Base-by-base conservation (phyloP, 2,329 filamentous ascomycete species). In the Fusarium tuaranense region DNA sequence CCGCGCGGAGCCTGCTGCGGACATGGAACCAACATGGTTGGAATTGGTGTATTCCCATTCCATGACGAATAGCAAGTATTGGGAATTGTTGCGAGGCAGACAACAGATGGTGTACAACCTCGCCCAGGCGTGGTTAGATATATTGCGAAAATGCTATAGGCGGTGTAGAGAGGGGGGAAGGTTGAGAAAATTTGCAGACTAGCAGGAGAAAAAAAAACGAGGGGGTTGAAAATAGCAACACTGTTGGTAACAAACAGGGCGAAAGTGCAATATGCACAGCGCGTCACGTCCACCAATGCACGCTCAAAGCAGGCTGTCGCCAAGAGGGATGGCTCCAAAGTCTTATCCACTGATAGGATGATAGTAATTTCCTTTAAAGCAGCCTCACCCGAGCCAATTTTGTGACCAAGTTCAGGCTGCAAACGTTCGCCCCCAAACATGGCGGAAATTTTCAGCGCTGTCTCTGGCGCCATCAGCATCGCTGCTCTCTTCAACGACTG, bases 401-500 rank as follows among this genome's bases (percentile, higher is more conserved):
- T 27, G 16, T 1, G 2, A 3, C 0, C 22, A 51, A 51, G 1
- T 51, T 12, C 8, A 27, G 22, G 5, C 8, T 18, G 5, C 1
- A 2, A 10, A 10, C 22, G 7, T 18, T 27, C 30, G 25, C 25
- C 8, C 1, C 2, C 39, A 20, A 27, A 12, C 2, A 70, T 72
- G 53, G 30, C 68, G 0, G 59, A 70, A 2, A 22, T 67, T 13
- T 80, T 81, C 53, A 67, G 76, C 20, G 59, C 64, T 4, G 71
- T 79, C 14, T 63, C 80, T 20, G 75, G 82, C n/a, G 82, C 78
- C 1, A 69, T 83, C 9, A 80, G 81, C 46, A 67, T 85, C 3
- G 82, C 82, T 22, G 69, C 76, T 2, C 67, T 82, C 14, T 85
- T 86, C 55, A 83, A 81, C 51, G 79, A 79, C 65, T 84, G 81